Base-by-base conservation (phyloP, 148 eudicot species). In the Rhododendron mucronatum region DNA sequence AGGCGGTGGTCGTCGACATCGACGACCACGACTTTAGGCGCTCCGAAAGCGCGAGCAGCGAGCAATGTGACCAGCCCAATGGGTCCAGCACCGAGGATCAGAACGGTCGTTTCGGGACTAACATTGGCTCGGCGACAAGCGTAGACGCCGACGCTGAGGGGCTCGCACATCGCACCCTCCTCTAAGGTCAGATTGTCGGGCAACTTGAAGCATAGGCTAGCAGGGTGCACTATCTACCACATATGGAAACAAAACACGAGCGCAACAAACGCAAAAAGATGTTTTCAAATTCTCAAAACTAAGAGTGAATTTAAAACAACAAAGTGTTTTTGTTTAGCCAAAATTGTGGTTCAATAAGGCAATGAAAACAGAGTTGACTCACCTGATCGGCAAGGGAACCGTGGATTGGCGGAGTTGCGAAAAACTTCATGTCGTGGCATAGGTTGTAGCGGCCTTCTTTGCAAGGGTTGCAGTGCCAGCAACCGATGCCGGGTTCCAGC, bases 401-500 rank as follows among this genome's bases (percentile, higher is more conserved):
- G 80, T 95, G 96, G 80, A 91, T 89, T 44, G 98, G 98, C 33
- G 98, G 98, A 79, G 98, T 92, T 6, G 95, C 98, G 82, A 93
- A 95, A 84, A 95, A 95, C 92, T 95, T 95, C 98, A 95, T 94
- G 61, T 95, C 98, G 8, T 96, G 92, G 89, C 97, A 95, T 55
- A 95, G 88, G 86, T 95, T 95, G 85, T 95, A 94, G 44, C 96
- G 83, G 18, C 98, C 98, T 33, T 89, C 94, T 89, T 90, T 95
- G 88, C 98, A 95, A 37, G 41, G 89, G 81, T 77, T 45, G 74
- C 94, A 92, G 4, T 89, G 85, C 94, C 94, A 92, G 73, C 97
- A 95, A 88, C 98, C 91, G 61, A 95, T 92, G 37, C 98, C 96
- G 0, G 97, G 97, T 85, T 95, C 98, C 82, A 95, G 85, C 20